phyloP scores from a whole-genome alignment of 1,284 basidiomycete species.

The Ceratobasidium sp. region DNA sequence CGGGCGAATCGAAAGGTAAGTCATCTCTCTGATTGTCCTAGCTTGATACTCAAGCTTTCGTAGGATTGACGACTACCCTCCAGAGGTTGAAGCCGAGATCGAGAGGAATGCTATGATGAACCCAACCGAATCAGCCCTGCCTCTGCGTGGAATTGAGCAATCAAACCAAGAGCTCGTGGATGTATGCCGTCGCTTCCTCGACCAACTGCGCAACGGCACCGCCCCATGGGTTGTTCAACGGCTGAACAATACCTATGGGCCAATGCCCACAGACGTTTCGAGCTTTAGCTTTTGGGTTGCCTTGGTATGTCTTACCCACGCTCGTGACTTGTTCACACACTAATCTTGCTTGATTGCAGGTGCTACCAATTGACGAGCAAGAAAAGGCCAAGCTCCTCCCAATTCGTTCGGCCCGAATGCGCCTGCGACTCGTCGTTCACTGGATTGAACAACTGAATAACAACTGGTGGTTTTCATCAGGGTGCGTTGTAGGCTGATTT shows the following conservation, averaged over 20 bases:
- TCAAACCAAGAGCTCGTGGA: slow-evolving; percentile 79
- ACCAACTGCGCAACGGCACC: slow-evolving; percentile 80
- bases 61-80: slow-evolving; percentile 66
- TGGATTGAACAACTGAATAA: slow-evolving; percentile 88
- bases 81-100: slow-evolving; percentile 60
- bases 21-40: slow-evolving; percentile 17
- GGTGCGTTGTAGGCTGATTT: slow-evolving; percentile 51
- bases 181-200: slow-evolving; percentile 81
- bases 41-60: not conserved
- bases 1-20: slow-evolving; percentile 75
- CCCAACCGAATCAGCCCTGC: slow-evolving; percentile 13
- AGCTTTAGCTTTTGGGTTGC: slow-evolving; percentile 93
- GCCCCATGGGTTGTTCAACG: slow-evolving; percentile 93
- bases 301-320: slow-evolving; percentile 58
- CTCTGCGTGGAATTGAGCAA: slow-evolving; percentile 50
- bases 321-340: not conserved
- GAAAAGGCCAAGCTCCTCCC: slow-evolving; percentile 96
- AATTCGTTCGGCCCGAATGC: slow-evolving; percentile 79
- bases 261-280: slow-evolving; percentile 68
- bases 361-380: slow-evolving; percentile 94
- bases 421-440: slow-evolving; percentile 85
- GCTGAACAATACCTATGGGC: slow-evolving; percentile 78
- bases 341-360: slow-evolving; percentile 52
- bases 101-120: slow-evolving; percentile 51
- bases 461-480: slow-evolving; percentile 68